These are phyloP conservation scores for Exophiala phaeomuriformis DNA, from an alignment of 2,329 filamentous ascomycete species.

Conservation along the genomic window DNA sequence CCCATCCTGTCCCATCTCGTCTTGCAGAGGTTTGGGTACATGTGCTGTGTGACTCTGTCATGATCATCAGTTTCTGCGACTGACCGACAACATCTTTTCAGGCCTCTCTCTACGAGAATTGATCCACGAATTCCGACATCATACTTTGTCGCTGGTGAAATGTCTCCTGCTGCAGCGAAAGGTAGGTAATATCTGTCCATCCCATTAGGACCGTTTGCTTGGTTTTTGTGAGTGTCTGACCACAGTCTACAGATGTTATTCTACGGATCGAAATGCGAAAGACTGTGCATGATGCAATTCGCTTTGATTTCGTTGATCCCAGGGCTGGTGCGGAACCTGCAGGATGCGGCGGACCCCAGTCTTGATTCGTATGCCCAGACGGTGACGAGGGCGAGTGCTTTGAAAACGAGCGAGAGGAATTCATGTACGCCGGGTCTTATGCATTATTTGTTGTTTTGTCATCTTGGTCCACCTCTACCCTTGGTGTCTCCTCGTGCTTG, in stretches of 20 bases:
- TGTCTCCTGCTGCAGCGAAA: constrained; percentile 90
- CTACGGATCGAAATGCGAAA: constrained; percentile 92
- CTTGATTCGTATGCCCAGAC: constrained; percentile 74
- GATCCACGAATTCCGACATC: constrained; percentile 88
- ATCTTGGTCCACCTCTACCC: not conserved
- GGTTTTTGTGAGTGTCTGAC: not conserved
- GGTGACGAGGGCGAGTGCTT: constrained; percentile 68
- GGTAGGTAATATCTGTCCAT: constrained; percentile 42
- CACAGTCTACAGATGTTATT: constrained; percentile 76
- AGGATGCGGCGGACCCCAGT: constrained; percentile 92
- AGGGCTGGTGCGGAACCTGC: constrained; percentile 79
- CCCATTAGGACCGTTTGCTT: not conserved
- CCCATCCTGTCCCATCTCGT: not conserved
- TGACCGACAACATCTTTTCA: constrained; percentile 28
- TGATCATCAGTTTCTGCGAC: no score
- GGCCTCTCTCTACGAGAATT: constrained; percentile 75
- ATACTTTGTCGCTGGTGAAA: constrained; percentile 90
- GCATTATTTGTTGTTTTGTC: not conserved
- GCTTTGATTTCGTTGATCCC: constrained; percentile 92
- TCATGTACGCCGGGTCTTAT: constrained; percentile 49
- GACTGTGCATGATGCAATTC: constrained; percentile 97
- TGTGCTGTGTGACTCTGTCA: not conserved
- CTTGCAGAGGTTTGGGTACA: not conserved
- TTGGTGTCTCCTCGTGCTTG: no score
- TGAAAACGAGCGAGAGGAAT: constrained; percentile 83